These are phyloP conservation scores for Rhynchosporium graminicola DNA, from an alignment of 2,329 filamentous ascomycete species.

Conservation along the genomic window DNA sequence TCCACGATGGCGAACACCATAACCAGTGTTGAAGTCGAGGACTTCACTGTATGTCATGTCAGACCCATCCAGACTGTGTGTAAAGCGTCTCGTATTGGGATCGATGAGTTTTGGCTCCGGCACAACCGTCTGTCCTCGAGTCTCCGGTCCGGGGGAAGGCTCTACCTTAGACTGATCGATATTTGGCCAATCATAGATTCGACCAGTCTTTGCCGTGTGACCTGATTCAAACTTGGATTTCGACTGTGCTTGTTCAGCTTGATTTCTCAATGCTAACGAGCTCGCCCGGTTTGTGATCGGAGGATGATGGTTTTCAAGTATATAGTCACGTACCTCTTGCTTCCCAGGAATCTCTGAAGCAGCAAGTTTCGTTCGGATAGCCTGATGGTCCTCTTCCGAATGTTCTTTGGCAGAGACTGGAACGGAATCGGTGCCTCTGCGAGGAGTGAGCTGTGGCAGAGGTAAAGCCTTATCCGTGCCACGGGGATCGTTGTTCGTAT, in stretches of 20 bases:
- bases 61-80: slow-evolving; percentile 34
- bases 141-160: slow-evolving; percentile 9
- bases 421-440: slow-evolving; percentile 15
- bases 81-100: slow-evolving; percentile 13
- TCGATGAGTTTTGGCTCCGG: slow-evolving; percentile 6
- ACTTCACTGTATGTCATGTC: slow-evolving; percentile 28
- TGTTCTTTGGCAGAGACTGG: slow-evolving; percentile 22
- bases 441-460: slow-evolving; percentile 25
- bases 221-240: slow-evolving; percentile 16
- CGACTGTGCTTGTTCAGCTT: slow-evolving; percentile 25
- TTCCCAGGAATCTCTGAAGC: slow-evolving; percentile 29
- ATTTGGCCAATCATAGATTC: slow-evolving; percentile 34
- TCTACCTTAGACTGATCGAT: slow-evolving; percentile 25
- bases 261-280: slow-evolving; percentile 29
- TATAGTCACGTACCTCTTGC: slow-evolving; percentile 34
- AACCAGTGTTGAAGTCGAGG: slow-evolving; percentile 35
- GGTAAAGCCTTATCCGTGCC: neutral
- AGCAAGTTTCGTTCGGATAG: slow-evolving; percentile 27
- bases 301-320: slow-evolving; percentile 23
- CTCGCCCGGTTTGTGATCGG: slow-evolving; percentile 32
- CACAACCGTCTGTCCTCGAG: neutral
- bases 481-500: neutral
- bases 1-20: slow-evolving; percentile 27
- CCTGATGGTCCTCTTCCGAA: slow-evolving; percentile 28
- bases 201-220: slow-evolving; percentile 19